Conservation (phyloP, 129 eudicot species). For the Gnaphalium uliginosum region DNA sequence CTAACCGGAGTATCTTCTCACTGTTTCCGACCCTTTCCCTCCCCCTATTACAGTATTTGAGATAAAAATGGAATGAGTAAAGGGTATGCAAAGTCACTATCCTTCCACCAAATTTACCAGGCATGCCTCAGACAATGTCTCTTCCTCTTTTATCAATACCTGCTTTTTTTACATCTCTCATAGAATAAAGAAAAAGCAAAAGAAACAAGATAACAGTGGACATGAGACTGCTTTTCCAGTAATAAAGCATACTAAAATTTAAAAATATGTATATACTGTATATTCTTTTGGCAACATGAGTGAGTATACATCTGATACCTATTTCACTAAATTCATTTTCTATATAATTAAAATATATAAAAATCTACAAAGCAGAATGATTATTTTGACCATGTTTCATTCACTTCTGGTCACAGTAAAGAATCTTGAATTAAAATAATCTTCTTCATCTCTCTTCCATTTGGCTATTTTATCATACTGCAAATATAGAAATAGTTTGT, state of each 20-base stretch:
- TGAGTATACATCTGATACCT: conserved; percentile 8
- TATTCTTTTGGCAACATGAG: conserved; percentile 15
- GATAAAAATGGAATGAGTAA: neutral
- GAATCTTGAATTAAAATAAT: conserved; percentile 27
- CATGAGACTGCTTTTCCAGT: conserved; percentile 31
- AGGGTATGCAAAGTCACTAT: conserved; percentile 1
- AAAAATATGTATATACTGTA: neutral
- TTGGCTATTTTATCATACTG: conserved; percentile 15
- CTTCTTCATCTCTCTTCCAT: conserved; percentile 12
- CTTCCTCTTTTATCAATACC: conserved; percentile 12
- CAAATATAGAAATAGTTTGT: neutral
- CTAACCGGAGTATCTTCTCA: too few species aligned
- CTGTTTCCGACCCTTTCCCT: too few species aligned
- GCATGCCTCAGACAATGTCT: conserved; percentile 27
- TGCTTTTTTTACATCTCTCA: conserved; percentile 14
- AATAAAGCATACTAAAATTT: neutral
- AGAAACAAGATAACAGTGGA: conserved; percentile 12
- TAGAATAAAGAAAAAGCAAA: conserved; percentile 23
- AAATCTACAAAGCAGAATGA: conserved; percentile 14
- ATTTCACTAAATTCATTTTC: conserved; percentile 9
- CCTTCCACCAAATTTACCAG: conserved; percentile 24
- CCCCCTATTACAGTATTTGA: too few species aligned
- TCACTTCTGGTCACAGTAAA: conserved; percentile 24
- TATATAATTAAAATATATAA: neutral
- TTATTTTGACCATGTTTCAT: conserved; percentile 17